Conservation (phyloP, 169 alveolate genomes). For the Eimeria sp. region DNA sequence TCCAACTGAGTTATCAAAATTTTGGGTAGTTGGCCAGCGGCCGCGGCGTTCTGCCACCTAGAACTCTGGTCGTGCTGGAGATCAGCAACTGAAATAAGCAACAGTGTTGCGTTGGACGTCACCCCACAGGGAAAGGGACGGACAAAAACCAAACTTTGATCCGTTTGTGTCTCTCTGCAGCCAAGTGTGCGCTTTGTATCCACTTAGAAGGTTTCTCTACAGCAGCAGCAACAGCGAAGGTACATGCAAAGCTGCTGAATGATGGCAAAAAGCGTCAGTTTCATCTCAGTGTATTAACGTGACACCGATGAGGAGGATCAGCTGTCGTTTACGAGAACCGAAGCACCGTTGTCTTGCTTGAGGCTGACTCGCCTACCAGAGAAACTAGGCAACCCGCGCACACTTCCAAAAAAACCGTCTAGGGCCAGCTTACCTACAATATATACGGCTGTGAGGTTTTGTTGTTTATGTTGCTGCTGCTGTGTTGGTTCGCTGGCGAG, state of each 20-base stretch:
- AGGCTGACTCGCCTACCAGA: constrained; percentile 87
- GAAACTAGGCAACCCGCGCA: constrained; percentile 73
- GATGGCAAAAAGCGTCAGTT: constrained; percentile 52
- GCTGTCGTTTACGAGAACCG: constrained; percentile 89
- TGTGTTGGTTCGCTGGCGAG: not conserved
- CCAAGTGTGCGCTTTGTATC: too few species aligned
- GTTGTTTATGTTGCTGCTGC: not conserved
- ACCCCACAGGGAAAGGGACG: too few species aligned
- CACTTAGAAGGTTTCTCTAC: too few species aligned
- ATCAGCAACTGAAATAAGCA: too few species aligned
- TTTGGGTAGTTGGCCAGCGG: too few species aligned
- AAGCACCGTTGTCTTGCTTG: constrained; percentile 93
- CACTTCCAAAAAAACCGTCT: constrained; percentile 51
- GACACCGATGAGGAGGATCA: constrained; percentile 73
- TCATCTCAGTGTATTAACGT: constrained; percentile 71
- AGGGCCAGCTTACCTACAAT: constrained; percentile 30
- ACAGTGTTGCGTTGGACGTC: too few species aligned
- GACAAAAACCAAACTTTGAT: too few species aligned
- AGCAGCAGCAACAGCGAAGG: not conserved
- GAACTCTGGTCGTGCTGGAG: too few species aligned
- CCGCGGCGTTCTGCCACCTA: too few species aligned
- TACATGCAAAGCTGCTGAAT: constrained; percentile 11
- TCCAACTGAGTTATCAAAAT: too few species aligned
- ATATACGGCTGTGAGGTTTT: not conserved
- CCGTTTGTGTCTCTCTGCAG: too few species aligned